phyloP scores from a whole-genome alignment of 78 protist genomes.

The Cyanophora paradoxa region DNA sequence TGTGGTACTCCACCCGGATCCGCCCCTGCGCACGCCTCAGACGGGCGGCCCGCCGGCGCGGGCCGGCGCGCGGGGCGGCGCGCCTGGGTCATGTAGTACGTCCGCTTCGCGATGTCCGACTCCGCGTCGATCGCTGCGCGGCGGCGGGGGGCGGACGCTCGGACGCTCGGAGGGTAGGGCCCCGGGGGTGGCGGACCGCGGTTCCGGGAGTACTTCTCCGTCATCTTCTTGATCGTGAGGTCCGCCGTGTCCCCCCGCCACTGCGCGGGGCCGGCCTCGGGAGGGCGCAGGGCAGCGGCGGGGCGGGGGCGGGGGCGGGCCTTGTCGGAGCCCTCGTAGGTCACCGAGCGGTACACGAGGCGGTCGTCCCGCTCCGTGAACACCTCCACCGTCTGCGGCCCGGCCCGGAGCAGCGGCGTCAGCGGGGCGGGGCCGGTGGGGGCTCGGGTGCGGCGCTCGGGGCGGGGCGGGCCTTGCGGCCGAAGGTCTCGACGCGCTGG shows the following conservation, averaged over 20 bases:
- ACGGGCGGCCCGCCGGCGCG: no score
- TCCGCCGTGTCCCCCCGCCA: no score
- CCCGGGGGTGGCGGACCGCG: no score
- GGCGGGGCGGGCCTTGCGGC: no score
- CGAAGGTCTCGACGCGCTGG: conserved; percentile 11
- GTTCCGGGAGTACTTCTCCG: not conserved
- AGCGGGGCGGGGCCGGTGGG: no score
- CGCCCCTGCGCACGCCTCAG: no score
- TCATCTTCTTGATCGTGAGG: not conserved
- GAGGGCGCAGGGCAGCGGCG: not conserved
- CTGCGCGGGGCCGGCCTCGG: not conserved
- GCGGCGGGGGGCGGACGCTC: no score
- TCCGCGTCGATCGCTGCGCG: conserved; percentile 17
- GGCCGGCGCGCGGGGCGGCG: no score
- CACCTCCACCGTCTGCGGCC: conserved; percentile 1
- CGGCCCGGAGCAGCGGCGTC: no score
- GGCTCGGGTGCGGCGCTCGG: no score
- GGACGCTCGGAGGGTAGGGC: no score
- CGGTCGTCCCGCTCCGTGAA: not conserved
- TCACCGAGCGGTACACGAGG: conserved; percentile 14
- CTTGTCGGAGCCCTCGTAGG: not conserved
- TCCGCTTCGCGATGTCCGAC: conserved; percentile 29
- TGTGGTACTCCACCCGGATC: conserved; percentile 22
- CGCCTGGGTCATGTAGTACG: not conserved
- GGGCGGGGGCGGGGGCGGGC: not conserved